phyloP scores from a whole-genome alignment of 2,329 filamentous ascomycete genomes.

The Monosporascus sp. region DNA sequence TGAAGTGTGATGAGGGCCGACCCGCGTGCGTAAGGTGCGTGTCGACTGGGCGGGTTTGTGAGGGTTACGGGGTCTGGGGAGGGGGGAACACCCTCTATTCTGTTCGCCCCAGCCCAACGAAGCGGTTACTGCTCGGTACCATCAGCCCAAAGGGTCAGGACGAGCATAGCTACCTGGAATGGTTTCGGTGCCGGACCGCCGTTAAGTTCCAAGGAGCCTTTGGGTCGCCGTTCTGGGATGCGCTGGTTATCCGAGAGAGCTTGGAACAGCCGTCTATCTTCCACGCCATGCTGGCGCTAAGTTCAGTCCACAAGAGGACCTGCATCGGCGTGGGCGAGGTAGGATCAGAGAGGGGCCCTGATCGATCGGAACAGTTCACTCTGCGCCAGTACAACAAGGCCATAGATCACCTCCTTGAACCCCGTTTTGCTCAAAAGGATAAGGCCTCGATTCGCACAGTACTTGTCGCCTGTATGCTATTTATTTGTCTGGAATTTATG shows the following conservation, averaged over 20 bases:
- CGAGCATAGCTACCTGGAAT: slow-evolving; percentile 33
- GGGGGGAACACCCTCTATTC: slow-evolving; percentile 14
- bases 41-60: slow-evolving; percentile 23
- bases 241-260: slow-evolving; percentile 31
- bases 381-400: slow-evolving; percentile 33
- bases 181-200: slow-evolving; percentile 36
- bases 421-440: slow-evolving; percentile 23
- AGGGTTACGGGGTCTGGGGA: slow-evolving; percentile 27
- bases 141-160: slow-evolving; percentile 13
- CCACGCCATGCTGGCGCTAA: slow-evolving; percentile 35
- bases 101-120: slow-evolving; percentile 19
- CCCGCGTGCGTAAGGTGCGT: slow-evolving; percentile 22
- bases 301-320: slow-evolving; percentile 27
- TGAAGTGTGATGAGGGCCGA: slow-evolving; percentile 26
- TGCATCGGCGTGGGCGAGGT: background rate
- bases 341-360: slow-evolving; percentile 1
- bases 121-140: background rate
- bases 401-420: slow-evolving; percentile 28
- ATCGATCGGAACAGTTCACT: slow-evolving; percentile 19
- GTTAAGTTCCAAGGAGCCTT: slow-evolving; percentile 33
- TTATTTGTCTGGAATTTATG: slow-evolving; percentile 29
- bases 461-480: slow-evolving; percentile 33
- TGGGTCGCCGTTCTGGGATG: slow-evolving; percentile 32
- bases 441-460: slow-evolving; percentile 30
- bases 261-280: slow-evolving; percentile 32